Evolutionary conservation across 2,329 filamentous ascomycete genomes (phyloP).

Genomic region (Monilinia fructigena): DNA sequence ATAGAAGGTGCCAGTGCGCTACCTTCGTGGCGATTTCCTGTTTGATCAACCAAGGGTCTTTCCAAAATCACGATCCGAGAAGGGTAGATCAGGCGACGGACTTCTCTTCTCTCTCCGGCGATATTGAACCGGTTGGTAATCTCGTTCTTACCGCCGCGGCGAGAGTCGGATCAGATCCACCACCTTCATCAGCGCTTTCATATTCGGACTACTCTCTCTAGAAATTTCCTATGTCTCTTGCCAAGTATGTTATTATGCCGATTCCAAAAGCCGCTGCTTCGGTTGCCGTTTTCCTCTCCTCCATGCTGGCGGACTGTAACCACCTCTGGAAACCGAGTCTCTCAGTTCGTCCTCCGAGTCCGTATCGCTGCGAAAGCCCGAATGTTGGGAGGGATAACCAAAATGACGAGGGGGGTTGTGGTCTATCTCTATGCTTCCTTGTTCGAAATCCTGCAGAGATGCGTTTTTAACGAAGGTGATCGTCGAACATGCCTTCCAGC

Average conservation of each 20-base stretch:
- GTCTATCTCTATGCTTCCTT: slow-evolving; percentile 44
- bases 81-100: slow-evolving; percentile 50
- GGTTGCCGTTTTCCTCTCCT: slow-evolving; percentile 48
- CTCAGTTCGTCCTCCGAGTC: slow-evolving; percentile 40
- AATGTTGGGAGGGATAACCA: slow-evolving; percentile 57
- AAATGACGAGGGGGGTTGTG: slow-evolving; percentile 46
- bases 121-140: slow-evolving; percentile 52
- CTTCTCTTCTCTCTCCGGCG: slow-evolving; percentile 57
- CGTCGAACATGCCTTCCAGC: slow-evolving; percentile 52
- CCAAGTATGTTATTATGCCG: slow-evolving; percentile 52
- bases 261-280: slow-evolving; percentile 47
- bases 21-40: slow-evolving; percentile 31
- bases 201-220: slow-evolving; percentile 58
- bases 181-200: slow-evolving; percentile 53
- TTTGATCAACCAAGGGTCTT: slow-evolving; percentile 41
- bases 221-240: slow-evolving; percentile 52
- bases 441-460: slow-evolving; percentile 62
- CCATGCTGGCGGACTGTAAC: slow-evolving; percentile 67
- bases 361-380: slow-evolving; percentile 57
- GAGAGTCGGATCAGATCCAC: slow-evolving; percentile 41
- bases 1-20: slow-evolving; percentile 27
- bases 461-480: slow-evolving; percentile 58
- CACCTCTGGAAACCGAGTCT: slow-evolving; percentile 49
- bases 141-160: slow-evolving; percentile 38
- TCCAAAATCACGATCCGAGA: slow-evolving; percentile 41